Evolutionary conservation across 176 grass and related monocot genomes (phyloP), one percentile per base, ranked within the genome.

Genomic region (Carex pumila): DNA sequence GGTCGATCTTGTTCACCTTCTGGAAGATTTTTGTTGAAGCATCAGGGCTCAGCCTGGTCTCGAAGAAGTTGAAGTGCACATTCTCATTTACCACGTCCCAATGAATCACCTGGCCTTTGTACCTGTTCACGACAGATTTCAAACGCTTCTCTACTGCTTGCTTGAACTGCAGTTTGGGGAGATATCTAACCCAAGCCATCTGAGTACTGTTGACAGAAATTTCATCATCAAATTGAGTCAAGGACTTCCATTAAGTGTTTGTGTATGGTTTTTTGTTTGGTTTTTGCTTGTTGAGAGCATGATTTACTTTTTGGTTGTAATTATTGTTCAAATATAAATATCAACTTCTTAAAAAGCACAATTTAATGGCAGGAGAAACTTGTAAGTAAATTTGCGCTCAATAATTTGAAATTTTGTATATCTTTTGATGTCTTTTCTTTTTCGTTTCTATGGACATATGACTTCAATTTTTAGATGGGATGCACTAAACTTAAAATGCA

Each of bases 41-140:
- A 50, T 84, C 87, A 6, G 0, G 0, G 2, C 93, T 91, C 36
- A 99, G 79, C 88, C 11, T 85, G 14, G 1, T 68, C 79, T 99
- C 96, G 65, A 84, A 99, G 88, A 82, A 99, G 31, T 74, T 70
- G 89, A 45, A 92, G 85, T 99, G 93, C 14, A 95, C 57, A 85
- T 99, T 91, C 85, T 99, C 93, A 69, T 99, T 99, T 39, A 92
- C 85, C 67, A 99, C 91, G 82, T 99, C 96, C 96, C 96, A 99
- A n/a, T 93, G 91, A 83, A 99, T 95, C 80, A 95, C 68, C 83
- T 92, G 81, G 14, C 88, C 86, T 61, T 58, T 81, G 89, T 99
- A 99, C 32, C 86, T 86, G 57, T 80, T 85, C 91, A 94, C 91
- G 1, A 99, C 83, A 0, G 89, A 92, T 49, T 62, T 74, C 12